Evolutionary conservation across 257 asterid species (phyloP).

Genomic region (Echites panduratus): DNA sequence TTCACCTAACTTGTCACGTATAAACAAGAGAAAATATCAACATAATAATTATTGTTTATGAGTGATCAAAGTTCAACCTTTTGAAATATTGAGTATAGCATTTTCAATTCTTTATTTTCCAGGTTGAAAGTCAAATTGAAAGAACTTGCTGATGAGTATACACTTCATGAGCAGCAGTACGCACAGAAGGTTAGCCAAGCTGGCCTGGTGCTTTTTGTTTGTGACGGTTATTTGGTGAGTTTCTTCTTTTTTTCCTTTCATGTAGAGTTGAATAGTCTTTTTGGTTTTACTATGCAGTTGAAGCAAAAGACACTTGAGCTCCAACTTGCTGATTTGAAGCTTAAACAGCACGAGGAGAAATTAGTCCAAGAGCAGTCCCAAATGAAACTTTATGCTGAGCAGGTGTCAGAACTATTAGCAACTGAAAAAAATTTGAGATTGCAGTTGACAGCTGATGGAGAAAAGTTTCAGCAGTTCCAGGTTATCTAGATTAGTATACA

Average conservation of each 20-base stretch:
- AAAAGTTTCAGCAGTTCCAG: constrained; percentile 98
- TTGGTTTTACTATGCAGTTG: constrained; percentile 48
- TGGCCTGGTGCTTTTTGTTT: constrained; percentile 5
- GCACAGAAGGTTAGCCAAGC: constrained; percentile 59
- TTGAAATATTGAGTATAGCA: background rate
- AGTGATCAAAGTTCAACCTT: background rate
- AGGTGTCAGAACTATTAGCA: constrained; percentile 70
- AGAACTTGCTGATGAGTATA: constrained; percentile 76
- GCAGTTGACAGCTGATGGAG: constrained; percentile 94
- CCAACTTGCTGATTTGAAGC: constrained; percentile 85
- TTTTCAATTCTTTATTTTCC: constrained; percentile 25
- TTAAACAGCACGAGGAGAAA: constrained; percentile 83
- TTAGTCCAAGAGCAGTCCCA: constrained; percentile 77
- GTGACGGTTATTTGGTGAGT: background rate
- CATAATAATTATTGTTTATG: background rate
- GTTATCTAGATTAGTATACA: constrained; percentile 24
- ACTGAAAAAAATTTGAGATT: constrained; percentile 93
- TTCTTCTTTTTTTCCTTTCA: background rate
- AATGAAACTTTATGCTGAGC: constrained; percentile 90
- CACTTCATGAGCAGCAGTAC: constrained; percentile 82
- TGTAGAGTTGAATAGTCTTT: constrained; percentile 3
- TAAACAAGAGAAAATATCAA: background rate
- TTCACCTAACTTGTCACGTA: background rate
- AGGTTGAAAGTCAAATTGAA: constrained; percentile 84
- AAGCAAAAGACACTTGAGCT: constrained; percentile 90